Percentiles rank a stretch among this genome's conserved stretches.
These are phyloP conservation scores for Helicocarpus griseus DNA, from an alignment of 2,329 filamentous ascomycete species.

Conservation along the genomic window DNA sequence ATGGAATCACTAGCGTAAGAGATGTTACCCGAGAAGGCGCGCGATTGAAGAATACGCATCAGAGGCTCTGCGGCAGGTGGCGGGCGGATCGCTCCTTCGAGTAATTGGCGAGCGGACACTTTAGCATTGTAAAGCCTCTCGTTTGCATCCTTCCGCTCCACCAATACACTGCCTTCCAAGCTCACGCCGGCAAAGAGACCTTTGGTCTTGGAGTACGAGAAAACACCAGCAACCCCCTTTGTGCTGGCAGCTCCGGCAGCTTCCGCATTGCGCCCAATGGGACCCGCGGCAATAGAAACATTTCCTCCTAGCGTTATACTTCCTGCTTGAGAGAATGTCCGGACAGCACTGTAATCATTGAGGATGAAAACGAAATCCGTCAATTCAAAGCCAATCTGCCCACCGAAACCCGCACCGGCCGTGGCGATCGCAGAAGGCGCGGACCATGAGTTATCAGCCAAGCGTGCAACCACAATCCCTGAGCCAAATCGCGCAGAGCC, in stretches of 20 bases:
- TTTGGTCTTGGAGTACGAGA: conserved; percentile 97
- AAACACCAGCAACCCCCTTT: conserved; percentile 81
- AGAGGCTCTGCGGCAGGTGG: conserved; percentile 77
- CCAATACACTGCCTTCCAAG: conserved; percentile 82
- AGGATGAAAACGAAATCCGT: conserved; percentile 88
- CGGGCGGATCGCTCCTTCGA: conserved; percentile 66
- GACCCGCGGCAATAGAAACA: conserved; percentile 88
- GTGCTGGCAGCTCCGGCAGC: conserved; percentile 88
- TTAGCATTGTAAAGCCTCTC: conserved; percentile 86
- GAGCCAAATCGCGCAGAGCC: conserved; percentile 42
- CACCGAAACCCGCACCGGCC: conserved; percentile 40
- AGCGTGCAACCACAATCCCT: conserved; percentile 40
- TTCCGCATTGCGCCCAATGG: conserved; percentile 88
- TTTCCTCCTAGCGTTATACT: conserved; percentile 91
- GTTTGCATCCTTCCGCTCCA: conserved; percentile 93
- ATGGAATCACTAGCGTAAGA: conserved; percentile 50
- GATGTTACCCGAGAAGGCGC: conserved; percentile 63
- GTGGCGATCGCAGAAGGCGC: conserved; percentile 41
- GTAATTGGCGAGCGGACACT: conserved; percentile 70
- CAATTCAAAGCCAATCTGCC: conserved; percentile 43
- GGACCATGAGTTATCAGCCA: conserved; percentile 40
- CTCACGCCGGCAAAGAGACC: conserved; percentile 93
- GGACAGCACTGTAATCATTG: conserved; percentile 81
- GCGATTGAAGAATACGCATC: conserved; percentile 73
- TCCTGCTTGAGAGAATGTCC: conserved; percentile 86